phyloP scores from a whole-genome alignment of 2,329 filamentous ascomycete species.

The Cladophialophora carrionii region DNA sequence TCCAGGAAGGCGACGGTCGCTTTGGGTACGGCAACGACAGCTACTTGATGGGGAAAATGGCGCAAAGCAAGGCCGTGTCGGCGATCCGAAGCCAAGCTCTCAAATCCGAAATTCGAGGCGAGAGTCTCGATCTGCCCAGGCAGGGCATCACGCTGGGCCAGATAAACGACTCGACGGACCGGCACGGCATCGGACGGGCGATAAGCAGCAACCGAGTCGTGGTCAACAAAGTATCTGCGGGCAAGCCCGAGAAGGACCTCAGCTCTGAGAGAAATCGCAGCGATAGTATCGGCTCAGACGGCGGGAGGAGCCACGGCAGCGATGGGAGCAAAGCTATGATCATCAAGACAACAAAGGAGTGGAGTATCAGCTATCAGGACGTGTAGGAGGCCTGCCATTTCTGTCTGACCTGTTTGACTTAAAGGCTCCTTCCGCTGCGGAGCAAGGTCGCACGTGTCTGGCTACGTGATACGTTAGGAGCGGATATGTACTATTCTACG shows the following conservation, averaged over 20 bases:
- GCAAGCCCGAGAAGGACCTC: constrained; percentile 6
- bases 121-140: constrained; percentile 25
- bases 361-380: constrained; percentile 27
- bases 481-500: not conserved
- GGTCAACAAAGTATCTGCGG: constrained; percentile 12
- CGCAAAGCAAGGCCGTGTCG: constrained; percentile 20
- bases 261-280: constrained; percentile 17
- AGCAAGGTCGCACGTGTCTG: not conserved
- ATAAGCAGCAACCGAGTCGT: constrained; percentile 21
- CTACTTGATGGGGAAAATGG: constrained; percentile 31
- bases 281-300: constrained; percentile 23
- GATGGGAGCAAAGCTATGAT: constrained; percentile 31
- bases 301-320: constrained; percentile 24
- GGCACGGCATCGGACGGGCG: constrained; percentile 20
- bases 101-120: constrained; percentile 17
- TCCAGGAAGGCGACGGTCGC: constrained; percentile 23
- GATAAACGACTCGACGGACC: not conserved
- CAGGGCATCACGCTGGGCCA: constrained; percentile 12
- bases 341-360: constrained; percentile 30
- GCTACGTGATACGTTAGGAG: not conserved
- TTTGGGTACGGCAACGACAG: constrained; percentile 31
- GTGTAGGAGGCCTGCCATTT: constrained; percentile 6
- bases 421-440: not conserved
- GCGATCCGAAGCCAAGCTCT: constrained; percentile 25
- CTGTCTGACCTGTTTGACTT: not conserved